Evolutionary conservation across 441 rosid genomes (phyloP).

Genomic region (Cnidoscolus chayamansa): DNA sequence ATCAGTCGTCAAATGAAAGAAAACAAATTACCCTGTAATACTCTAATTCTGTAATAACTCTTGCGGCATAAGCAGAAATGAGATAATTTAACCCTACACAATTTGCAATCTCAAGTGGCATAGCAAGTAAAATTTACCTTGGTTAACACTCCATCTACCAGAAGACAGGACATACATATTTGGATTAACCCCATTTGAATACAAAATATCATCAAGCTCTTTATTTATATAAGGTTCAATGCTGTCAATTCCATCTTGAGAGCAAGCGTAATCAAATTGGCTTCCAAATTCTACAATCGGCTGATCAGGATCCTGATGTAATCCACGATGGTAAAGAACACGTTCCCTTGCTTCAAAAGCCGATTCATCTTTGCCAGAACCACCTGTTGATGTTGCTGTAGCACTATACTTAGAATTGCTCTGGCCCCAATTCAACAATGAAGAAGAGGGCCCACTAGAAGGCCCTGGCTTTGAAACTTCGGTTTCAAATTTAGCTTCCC

Average conservation of each 20-base stretch:
- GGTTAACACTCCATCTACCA: conserved; percentile 49
- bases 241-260: conserved; percentile 32
- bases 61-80: neutral
- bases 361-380: conserved; percentile 21
- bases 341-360: conserved; percentile 14
- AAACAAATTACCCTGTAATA: neutral
- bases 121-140: conserved; percentile 35
- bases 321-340: conserved; percentile 12
- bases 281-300: conserved; percentile 29
- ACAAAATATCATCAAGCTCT: conserved; percentile 29
- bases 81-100: neutral
- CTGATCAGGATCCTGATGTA: conserved; percentile 31
- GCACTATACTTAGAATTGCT: conserved; percentile 19
- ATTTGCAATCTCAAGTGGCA: neutral
- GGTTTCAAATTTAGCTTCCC: conserved; percentile 25
- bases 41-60: neutral
- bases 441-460: conserved; percentile 26
- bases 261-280: conserved; percentile 25
- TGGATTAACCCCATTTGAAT: conserved; percentile 26
- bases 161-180: conserved; percentile 48
- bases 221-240: conserved; percentile 27
- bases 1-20: neutral
- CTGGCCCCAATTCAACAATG: conserved; percentile 21
- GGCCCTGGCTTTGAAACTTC: conserved; percentile 19
- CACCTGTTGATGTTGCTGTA: neutral